Conservation (phyloP, 306 rosid species). For the Arachis hypogaea region DNA sequence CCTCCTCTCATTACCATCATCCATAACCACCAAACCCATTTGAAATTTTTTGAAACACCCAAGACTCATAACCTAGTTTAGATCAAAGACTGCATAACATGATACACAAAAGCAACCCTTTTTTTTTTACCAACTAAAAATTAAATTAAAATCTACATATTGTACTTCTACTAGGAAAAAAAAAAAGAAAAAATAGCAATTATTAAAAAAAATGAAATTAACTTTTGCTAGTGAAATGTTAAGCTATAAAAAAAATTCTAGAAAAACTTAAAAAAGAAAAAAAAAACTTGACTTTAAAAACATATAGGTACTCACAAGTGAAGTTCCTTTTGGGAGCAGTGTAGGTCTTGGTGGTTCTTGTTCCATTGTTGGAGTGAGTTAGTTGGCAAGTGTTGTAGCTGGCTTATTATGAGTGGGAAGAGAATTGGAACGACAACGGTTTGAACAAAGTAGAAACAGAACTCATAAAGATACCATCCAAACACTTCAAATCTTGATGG, state of each 20-base stretch:
- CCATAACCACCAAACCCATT: slow-evolving; percentile 23
- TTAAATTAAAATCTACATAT: too few relatives aligned
- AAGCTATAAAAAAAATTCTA: background rate
- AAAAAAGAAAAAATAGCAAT: too few relatives aligned
- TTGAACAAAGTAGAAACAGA: slow-evolving; percentile 69
- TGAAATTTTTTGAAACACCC: slow-evolving; percentile 26
- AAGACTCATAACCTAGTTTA: slow-evolving; percentile 19
- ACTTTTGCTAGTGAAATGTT: background rate
- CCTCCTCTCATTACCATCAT: background rate
- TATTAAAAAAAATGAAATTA: too few relatives aligned
- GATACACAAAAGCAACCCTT: background rate
- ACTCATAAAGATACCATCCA: slow-evolving; percentile 82
- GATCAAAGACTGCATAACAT: slow-evolving; percentile 38
- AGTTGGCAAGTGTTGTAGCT: slow-evolving; percentile 47
- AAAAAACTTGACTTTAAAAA: background rate
- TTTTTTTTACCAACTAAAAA: background rate
- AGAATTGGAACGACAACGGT: slow-evolving; percentile 75
- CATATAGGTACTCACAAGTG: slow-evolving; percentile 54
- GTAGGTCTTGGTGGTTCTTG: slow-evolving; percentile 30
- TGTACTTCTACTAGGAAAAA: too few relatives aligned
- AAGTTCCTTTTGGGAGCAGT: slow-evolving; percentile 60
- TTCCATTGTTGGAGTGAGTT: slow-evolving; percentile 45
- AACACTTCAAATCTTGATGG: slow-evolving; percentile 62
- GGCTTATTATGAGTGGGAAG: slow-evolving; percentile 83
- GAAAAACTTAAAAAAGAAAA: background rate